Evolutionary conservation across 805 yeast genomes (phyloP), one percentile per base, ranked within the genome.

Genomic region (Candida oleophila): DNA sequence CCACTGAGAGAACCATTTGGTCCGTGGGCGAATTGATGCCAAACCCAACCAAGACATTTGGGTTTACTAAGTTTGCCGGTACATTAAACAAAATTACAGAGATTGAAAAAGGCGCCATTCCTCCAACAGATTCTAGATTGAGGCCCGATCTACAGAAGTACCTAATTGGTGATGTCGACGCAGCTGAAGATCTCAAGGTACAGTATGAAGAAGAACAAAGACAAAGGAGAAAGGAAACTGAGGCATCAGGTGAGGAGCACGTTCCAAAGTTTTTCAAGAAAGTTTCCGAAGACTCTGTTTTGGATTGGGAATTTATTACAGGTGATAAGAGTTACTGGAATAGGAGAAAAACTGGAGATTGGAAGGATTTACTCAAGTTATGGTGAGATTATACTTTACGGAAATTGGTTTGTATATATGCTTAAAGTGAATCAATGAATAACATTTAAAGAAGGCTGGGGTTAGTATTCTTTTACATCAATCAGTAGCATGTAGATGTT

Each of bases 61-160:
- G 99, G 0, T 90, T 90, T 61, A 85, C 97, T 0, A 73, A 74
- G 44, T 94, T 85, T 69, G 83, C 96, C 0, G 89, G 95, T 7
- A 77, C 85, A 35, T 71, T 94, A 61, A 90, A 90, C 60, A 87
- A 89, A 49, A 78, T 91, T 35, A 87, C 96, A 0, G 69, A 62
- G 3, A 66, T 92, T 12, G 97, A 92, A 60, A 51, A 74, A 22
- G 85, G 71, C 2, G 45, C 65, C 2, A 55, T 91, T 35, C 85
- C 97, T 4, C 91, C 91, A 2, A 88, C 94, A 0, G 99, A 94
- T 62, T 87, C 97, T 5, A 80, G 99, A 59, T 65, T 83, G 39
- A 78, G 99, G 59, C 98, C 97, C 0, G 99, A 94, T 62, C 81
- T 89, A 59, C 70, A 78, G 38, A 65, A 71, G 1, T 89, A 89